These are phyloP conservation scores for Arbutus unedo DNA, from an alignment of 148 eudicot species.

Conservation along the genomic window DNA sequence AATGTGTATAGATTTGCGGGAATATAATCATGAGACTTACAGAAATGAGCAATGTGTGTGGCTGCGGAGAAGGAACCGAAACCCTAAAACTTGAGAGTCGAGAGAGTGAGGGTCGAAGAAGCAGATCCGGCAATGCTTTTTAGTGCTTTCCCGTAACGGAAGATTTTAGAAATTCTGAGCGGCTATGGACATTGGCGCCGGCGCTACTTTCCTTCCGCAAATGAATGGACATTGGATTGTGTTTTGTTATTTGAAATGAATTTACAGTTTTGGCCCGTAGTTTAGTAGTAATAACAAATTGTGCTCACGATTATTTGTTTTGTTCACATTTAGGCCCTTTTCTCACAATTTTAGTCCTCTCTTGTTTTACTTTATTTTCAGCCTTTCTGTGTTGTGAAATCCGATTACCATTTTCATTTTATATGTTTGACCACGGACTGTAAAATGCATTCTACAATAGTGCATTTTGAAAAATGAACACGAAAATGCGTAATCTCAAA, in stretches of 20 bases:
- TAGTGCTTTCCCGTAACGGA: not conserved
- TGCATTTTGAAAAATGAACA: too few species aligned
- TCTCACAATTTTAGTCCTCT: not conserved
- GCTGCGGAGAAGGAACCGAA: not conserved
- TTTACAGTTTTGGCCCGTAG: not conserved
- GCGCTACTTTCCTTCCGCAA: not conserved
- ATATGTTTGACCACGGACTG: too few species aligned
- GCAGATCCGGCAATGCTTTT: not conserved
- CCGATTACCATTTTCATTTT: too few species aligned
- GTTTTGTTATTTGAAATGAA: slow-evolving; percentile 1
- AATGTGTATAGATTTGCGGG: not conserved
- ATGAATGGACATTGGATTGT: not conserved
- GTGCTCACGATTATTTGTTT: not conserved
- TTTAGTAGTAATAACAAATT: not conserved
- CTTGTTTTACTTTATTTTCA: too few species aligned
- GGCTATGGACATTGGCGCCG: not conserved
- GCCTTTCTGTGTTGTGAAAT: too few species aligned
- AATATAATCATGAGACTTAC: not conserved
- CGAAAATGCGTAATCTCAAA: too few species aligned
- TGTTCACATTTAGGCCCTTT: not conserved
- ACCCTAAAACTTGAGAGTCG: not conserved
- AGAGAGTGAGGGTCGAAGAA: not conserved
- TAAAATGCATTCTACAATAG: too few species aligned
- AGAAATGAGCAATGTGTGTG: not conserved
- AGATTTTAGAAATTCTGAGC: not conserved